Evolutionary conservation across 371 early-diverging fungal species (phyloP).

Genomic region (Mortierella sp.): DNA sequence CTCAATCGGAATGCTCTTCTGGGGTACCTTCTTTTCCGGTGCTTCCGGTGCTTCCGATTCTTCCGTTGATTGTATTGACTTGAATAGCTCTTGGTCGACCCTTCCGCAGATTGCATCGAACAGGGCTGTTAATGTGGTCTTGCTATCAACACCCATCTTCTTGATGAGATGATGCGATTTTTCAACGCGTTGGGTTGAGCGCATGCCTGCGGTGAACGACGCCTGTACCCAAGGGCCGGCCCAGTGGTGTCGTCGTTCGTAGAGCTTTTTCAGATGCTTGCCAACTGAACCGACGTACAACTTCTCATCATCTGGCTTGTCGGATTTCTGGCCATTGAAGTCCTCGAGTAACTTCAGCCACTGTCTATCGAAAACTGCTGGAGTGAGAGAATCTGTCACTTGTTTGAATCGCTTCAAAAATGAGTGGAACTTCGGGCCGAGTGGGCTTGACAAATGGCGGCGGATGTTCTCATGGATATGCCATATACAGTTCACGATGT

Average conservation of each 20-base stretch:
- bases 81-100: no score
- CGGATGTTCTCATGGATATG: background rate
- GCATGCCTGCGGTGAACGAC: constrained; percentile 2
- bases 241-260: constrained; percentile 4
- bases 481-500: constrained; percentile 6
- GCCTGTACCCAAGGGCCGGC: constrained; percentile 1
- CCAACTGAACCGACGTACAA: background rate
- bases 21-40: no score
- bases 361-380: background rate
- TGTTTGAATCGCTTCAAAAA: no score
- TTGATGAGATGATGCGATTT: background rate
- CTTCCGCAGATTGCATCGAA: no score
- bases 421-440: no score
- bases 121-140: no score
- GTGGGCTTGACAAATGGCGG: no score
- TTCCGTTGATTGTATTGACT: no score
- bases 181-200: constrained; percentile 9
- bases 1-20: no score
- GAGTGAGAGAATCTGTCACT: background rate
- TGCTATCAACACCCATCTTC: background rate
- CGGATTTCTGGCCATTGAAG: background rate
- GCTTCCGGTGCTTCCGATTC: no score
- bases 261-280: background rate
- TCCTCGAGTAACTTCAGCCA: background rate
- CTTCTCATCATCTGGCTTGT: no score